phyloP scores from a whole-genome alignment of 1,284 basidiomycete species.

The Fomitiporia mediterranea region DNA sequence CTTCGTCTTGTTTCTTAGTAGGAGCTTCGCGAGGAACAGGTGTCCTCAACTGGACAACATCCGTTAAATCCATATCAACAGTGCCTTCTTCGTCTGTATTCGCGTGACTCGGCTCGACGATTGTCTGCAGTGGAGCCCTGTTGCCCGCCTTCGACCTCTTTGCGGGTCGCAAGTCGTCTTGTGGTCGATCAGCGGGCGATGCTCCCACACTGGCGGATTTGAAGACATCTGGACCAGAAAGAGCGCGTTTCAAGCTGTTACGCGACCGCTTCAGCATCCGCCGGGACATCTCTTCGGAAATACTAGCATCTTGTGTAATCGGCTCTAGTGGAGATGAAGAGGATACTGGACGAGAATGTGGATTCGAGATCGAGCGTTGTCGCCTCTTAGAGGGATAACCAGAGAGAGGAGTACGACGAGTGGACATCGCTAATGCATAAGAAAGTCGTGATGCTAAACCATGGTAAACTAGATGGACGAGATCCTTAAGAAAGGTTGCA shows the following conservation, averaged over 20 bases:
- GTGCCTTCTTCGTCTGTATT: conserved; percentile 6
- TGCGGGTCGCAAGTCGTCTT: conserved; percentile 9
- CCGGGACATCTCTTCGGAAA: conserved; percentile 41
- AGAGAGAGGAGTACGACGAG: conserved; percentile 2
- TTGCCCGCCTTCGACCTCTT: conserved; percentile 11
- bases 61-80: conserved; percentile 18
- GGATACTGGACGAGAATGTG: conserved; percentile 15
- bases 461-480: neutral
- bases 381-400: conserved; percentile 15
- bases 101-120: conserved; percentile 4
- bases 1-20: neutral
- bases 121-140: conserved; percentile 11
- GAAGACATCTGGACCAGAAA: neutral
- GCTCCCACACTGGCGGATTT: conserved; percentile 15
- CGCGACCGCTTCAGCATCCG: conserved; percentile 48
- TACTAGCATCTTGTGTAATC: conserved; percentile 32
- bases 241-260: conserved; percentile 8
- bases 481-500: neutral
- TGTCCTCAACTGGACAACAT: conserved; percentile 14
- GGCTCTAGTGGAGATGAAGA: conserved; percentile 37
- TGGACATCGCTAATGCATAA: conserved; percentile 9
- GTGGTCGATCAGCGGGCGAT: conserved; percentile 8
- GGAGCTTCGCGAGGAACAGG: conserved; percentile 13
- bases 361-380: conserved; percentile 17
- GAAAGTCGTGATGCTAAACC: neutral